phyloP scores from a whole-genome alignment of 2,329 filamentous ascomycete genomes.

The Metarhizium guizhouense region DNA sequence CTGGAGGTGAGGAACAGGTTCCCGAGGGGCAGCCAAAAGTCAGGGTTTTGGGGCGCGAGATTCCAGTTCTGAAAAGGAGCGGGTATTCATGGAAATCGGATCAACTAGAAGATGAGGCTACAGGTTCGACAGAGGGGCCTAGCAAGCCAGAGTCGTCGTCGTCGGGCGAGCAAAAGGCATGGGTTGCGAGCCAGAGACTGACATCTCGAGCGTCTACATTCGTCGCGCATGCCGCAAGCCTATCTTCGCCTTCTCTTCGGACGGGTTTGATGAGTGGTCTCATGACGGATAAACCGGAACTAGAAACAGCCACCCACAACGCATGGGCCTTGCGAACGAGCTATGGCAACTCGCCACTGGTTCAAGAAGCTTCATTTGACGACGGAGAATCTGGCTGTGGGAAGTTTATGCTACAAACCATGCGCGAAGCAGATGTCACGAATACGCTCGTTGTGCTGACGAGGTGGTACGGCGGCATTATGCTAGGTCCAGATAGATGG shows the following conservation, averaged over 20 bases:
- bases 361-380: constrained; percentile 45
- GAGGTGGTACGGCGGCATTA: constrained; percentile 53
- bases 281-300: constrained; percentile 36
- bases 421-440: constrained; percentile 40
- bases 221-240: constrained; percentile 38
- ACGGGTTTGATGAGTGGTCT: constrained; percentile 36
- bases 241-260: constrained; percentile 32
- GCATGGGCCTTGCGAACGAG: constrained; percentile 38
- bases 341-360: constrained; percentile 27
- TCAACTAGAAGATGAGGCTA: neutral
- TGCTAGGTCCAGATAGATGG: constrained; percentile 55
- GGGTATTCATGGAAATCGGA: constrained; percentile 47
- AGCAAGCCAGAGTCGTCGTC: constrained; percentile 9
- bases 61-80: constrained; percentile 68
- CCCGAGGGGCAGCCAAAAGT: constrained; percentile 68
- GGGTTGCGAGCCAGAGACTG: constrained; percentile 43
- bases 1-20: constrained; percentile 62
- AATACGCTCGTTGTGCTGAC: constrained; percentile 50
- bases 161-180: constrained; percentile 23
- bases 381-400: constrained; percentile 55
- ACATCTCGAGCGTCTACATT: constrained; percentile 48
- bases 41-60: constrained; percentile 61
- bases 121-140: constrained; percentile 1
- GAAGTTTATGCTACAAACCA: constrained; percentile 43
- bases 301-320: constrained; percentile 50